Base-by-base conservation (phyloP, 768 basidiomycete genomes). In the Candolleomyces eurysporus region DNA sequence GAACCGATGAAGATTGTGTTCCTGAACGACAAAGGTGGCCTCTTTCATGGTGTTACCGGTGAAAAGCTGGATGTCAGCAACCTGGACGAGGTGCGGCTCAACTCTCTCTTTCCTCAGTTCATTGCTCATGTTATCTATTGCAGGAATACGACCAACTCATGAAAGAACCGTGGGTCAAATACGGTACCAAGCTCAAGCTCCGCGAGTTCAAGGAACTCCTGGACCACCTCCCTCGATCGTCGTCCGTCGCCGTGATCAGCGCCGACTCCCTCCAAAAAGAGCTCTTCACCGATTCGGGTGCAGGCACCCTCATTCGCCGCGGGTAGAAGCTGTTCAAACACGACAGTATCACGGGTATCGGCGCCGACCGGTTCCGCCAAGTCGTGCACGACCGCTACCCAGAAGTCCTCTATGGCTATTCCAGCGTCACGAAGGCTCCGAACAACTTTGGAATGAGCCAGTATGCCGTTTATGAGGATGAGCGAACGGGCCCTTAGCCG, bases 101-200 rank as follows among this genome's bases (percentile, higher is more conserved):
- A 32, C 21, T 42, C 16, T n/a, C 40, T 43, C 30, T 36, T 3
- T 42, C 49, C 9, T 19, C 17, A 49, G 17, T 13, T 7, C 17
- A 55, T 50, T 50, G 42, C 32, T 32, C 32, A 36, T 42, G n/a
- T n/a, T n/a, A 14, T 61, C 32, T 54, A 40, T 62, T 62, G 8
- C 69, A 94, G 91, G 97, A 99, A 78, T 98, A 96, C 75, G 92
- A 96, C 66, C 84, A 84, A 22, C 88, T 99, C 61, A 92, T 98
- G 95, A 96, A 95, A 70, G 91, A 98, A 76, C 85, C 95, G 6
- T 99, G 97, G 97, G 96, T 99, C 75, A 97, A 97, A 73, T 98
- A 88, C 72, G 97, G 96, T 63, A 98, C 96, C 65, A 99, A 99
- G 76, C 91, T 99, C 74, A 98, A 98, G 78, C 84, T 99, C 60